Evolutionary conservation across 768 basidiomycete genomes (phyloP), one percentile per base, ranked within the genome.

Genomic region (Lactifluus subvellereus): DNA sequence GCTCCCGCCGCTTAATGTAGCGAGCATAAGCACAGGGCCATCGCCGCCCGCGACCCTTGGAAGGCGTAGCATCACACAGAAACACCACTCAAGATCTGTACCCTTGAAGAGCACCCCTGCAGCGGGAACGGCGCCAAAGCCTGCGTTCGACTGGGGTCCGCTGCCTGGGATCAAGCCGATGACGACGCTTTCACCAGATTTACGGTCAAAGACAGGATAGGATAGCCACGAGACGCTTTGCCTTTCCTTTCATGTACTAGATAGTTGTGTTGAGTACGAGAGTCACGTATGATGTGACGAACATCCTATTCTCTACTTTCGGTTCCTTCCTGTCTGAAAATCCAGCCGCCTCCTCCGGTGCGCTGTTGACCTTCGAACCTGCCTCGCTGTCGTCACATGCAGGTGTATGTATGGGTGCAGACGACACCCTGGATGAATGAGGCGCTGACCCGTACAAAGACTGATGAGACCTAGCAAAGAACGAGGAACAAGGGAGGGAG

Each of bases 121-220:
- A 13, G 8, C 22, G n/a, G 43, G 63, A 42, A 60, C 65, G 10
- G 37, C 61, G 22, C 43, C 67, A 18, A 54, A 59, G n/a, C 57
- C 68, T 1, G 45, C 73, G 1, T 85, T 86, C 70, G 78, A 82
- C 66, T 87, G 85, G 85, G 86, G 86, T 10, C 84, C 85, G 1
- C 67, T 86, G 61, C 85, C 85, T 4, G 54, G 52, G 20, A 54
- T 65, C 22, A 61, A 54, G 57, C 66, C 67, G n/a, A 66, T 59
- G 67, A 61, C 59, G 30, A 58, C 57, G 48, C 43, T 68, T 9
- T 16, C 61, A 10, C 59, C 60, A 27, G 61, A 69, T 63, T 37
- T 68, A 22, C 49, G 68, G 50, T 42, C 67, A 37, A 67, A 68
- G 45, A 40, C 35, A 6, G 22, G 22, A 14, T 59, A 6, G 22